Conservation (phyloP, 2,329 filamentous ascomycete species). For the Cladophialophora exuberans region DNA sequence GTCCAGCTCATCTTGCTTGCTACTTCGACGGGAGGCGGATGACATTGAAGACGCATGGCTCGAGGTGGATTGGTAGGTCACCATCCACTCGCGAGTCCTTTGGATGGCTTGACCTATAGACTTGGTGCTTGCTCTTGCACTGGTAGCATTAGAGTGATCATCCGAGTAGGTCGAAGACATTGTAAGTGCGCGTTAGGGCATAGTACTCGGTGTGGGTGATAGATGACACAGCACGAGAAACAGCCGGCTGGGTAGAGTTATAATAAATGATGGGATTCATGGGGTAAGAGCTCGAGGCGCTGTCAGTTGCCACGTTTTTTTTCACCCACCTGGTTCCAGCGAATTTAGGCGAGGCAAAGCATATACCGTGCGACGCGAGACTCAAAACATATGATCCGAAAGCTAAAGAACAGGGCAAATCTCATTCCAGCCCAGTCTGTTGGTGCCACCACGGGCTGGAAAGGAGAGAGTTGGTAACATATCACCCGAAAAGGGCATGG, state of each 20-base stretch:
- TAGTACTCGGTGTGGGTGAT: too few relatives aligned
- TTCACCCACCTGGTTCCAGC: constrained; percentile 7
- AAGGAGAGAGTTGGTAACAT: constrained; percentile 10
- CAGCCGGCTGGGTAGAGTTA: too few relatives aligned
- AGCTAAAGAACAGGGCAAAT: constrained; percentile 15
- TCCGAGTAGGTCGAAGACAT: constrained; percentile 16
- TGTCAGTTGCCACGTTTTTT: constrained; percentile 11
- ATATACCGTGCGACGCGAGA: constrained; percentile 4
- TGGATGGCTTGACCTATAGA: constrained; percentile 8
- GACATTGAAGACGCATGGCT: background rate
- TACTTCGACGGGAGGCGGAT: background rate
- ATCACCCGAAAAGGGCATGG: constrained; percentile 14
- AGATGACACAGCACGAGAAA: too few relatives aligned
- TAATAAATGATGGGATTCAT: too few relatives aligned
- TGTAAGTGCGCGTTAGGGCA: too few relatives aligned
- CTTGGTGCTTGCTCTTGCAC: constrained; percentile 1
- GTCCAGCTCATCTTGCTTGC: constrained; percentile 18
- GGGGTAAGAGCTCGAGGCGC: constrained; percentile 1
- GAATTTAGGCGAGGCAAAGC: constrained; percentile 9
- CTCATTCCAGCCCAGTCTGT: constrained; percentile 14
- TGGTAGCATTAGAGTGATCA: background rate
- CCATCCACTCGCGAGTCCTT: constrained; percentile 6
- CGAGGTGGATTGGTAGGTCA: background rate
- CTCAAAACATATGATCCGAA: constrained; percentile 2
- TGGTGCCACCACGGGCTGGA: constrained; percentile 7